Evolutionary conservation across 208 protist species (phyloP).

Genomic region (Leishmania braziliensis): DNA sequence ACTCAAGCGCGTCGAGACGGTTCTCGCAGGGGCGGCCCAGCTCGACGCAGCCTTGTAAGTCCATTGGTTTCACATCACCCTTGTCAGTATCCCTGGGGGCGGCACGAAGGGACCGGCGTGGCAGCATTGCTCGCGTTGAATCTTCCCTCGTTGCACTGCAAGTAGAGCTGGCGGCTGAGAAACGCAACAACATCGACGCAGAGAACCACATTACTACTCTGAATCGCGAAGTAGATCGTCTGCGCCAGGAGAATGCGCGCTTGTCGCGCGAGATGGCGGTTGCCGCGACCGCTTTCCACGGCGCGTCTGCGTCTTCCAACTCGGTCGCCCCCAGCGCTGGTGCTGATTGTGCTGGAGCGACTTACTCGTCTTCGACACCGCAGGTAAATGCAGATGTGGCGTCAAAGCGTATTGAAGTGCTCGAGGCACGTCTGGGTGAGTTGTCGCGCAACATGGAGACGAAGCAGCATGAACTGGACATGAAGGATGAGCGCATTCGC

Average conservation of each 20-base stretch:
- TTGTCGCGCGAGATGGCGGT: conserved; percentile 31
- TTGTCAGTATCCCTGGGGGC: not conserved
- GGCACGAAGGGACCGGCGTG: conserved; percentile 4
- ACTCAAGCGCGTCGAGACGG: not conserved
- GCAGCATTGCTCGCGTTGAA: conserved; percentile 45
- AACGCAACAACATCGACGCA: conserved; percentile 74
- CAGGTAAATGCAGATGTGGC: conserved; percentile 16
- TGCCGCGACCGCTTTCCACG: not conserved
- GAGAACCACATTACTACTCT: conserved; percentile 53
- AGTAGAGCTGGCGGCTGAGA: conserved; percentile 69
- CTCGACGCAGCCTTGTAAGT: not conserved
- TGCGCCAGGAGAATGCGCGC: conserved; percentile 46
- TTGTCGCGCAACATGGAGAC: conserved; percentile 42
- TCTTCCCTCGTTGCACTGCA: conserved; percentile 47
- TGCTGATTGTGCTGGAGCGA: not conserved
- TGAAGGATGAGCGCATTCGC: conserved; percentile 75
- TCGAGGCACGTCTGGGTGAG: conserved; percentile 50
- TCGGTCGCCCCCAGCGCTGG: not conserved
- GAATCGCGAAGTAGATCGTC: conserved; percentile 44
- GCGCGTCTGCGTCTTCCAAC: not conserved
- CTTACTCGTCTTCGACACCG: not conserved
- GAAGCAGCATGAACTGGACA: conserved; percentile 43
- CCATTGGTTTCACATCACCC: not conserved
- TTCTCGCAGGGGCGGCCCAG: not conserved
- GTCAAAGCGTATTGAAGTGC: conserved; percentile 29